Evolutionary conservation across 2,329 filamentous ascomycete species (phyloP).

Genomic region (Boeremia lycopersici): DNA sequence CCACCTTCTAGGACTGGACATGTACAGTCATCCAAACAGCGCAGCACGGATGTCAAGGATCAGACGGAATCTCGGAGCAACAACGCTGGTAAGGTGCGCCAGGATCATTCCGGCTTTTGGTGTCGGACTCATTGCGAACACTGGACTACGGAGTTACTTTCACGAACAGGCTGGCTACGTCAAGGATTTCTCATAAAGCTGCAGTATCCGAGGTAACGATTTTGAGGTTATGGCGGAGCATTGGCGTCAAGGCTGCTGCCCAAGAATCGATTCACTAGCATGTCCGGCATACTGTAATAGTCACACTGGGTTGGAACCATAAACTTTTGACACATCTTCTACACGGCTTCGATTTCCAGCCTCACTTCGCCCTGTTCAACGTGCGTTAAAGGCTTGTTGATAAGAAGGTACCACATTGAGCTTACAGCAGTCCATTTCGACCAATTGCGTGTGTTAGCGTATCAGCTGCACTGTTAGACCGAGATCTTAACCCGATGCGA

Average conservation of each 20-base stretch:
- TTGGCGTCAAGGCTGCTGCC: not conserved
- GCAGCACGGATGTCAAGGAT: slow-evolving; percentile 20
- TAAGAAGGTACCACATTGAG: not conserved
- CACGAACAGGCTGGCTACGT: slow-evolving; percentile 13
- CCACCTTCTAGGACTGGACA: slow-evolving; percentile 34
- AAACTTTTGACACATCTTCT: not conserved
- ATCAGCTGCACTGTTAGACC: slow-evolving; percentile 15
- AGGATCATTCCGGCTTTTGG: slow-evolving; percentile 41
- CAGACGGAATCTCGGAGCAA: slow-evolving; percentile 22
- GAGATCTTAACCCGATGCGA: slow-evolving; percentile 18
- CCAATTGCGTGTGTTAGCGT: slow-evolving; percentile 13
- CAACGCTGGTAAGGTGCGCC: slow-evolving; percentile 34
- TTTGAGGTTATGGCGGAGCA: not conserved
- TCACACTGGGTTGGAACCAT: not conserved
- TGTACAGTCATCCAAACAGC: slow-evolving; percentile 26
- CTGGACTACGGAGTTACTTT: slow-evolving; percentile 27
- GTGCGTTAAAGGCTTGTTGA: not conserved
- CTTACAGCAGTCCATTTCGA: not conserved
- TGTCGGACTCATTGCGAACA: slow-evolving; percentile 34
- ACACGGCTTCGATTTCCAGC: not conserved
- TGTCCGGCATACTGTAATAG: slow-evolving; percentile 1
- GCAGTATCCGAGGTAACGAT: not conserved
- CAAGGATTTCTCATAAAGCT: not conserved
- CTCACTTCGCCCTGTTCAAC: not conserved
- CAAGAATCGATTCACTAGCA: not conserved